Base-by-base conservation (phyloP, 169 alveolate genomes). In the Eimeria falciformis region DNA sequence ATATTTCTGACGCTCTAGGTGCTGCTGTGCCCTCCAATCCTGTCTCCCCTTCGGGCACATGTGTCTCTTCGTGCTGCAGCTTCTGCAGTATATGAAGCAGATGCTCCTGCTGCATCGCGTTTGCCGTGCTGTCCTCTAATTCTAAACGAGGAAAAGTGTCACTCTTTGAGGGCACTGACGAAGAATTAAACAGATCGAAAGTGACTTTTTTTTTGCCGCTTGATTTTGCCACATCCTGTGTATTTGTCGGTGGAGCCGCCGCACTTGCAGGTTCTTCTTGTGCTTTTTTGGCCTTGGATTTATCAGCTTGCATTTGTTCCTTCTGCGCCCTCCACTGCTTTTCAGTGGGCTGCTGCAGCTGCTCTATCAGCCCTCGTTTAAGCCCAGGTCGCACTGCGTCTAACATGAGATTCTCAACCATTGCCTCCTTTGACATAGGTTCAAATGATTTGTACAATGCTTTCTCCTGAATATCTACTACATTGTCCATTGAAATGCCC, bases 341-440 rank as follows among this genome's bases (percentile, higher is more conserved):
- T 65, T 25, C 29, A 21, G 87, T 78, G 27, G 87, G 87, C 87
- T 78, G 87, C 68, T 78, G 87, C 33, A 78, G 87, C 71, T 78
- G 87, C 87, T 50, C 69, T 23, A 78, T 50, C 17, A 29, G 69
- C 29, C 87, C 87, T 5, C 87, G 47, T 33, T 78, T 78, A 23
- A 78, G 53, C 5, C 93, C 93, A 40, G 93, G 93, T 45, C 55
- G 69, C 65, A 88, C 82, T 18, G 88, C 81, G 21, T 47, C 82
- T n/a, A 88, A 66, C 81, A 88, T 25, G 58, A 88, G 81, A 62
- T 88, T 88, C 29, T 88, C 93, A 23, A 88, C 89, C 4, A 25
- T 17, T 9, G 65, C 71, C 29, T 88, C 93, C 7, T 53, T 78
- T 3, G 86, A 53, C 18, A 73, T 78, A n/a, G 3, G 50, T 33